phyloP scores from a whole-genome alignment of 1,284 basidiomycete genomes.

The Rhodofomes roseus region DNA sequence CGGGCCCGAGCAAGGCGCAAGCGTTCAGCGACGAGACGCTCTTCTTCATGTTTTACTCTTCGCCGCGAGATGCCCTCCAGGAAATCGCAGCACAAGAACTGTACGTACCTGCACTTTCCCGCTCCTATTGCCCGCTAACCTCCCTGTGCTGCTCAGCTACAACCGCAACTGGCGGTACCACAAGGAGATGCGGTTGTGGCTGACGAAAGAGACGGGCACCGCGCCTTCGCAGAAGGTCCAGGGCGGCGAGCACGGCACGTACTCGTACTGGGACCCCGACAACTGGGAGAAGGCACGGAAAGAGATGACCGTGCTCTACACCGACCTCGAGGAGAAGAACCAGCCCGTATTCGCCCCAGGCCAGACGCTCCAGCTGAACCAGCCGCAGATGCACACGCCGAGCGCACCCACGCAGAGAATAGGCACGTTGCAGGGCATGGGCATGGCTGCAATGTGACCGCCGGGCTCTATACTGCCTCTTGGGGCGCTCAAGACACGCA shows the following conservation, averaged over 20 bases:
- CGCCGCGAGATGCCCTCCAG: conserved; percentile 89
- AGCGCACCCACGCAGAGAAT: conserved; percentile 25
- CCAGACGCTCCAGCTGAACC: conserved; percentile 46
- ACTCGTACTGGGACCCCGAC: conserved; percentile 91
- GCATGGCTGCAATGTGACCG: conserved; percentile 33
- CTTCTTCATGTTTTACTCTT: conserved; percentile 98
- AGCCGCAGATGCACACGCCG: conserved; percentile 33
- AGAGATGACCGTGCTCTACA: conserved; percentile 84
- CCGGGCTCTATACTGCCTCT: neutral
- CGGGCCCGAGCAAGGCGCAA: conserved; percentile 82
- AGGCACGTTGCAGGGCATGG: conserved; percentile 31
- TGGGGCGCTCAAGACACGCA: neutral
- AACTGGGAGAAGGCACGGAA: conserved; percentile 85
- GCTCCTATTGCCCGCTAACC: neutral
- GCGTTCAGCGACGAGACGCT: conserved; percentile 96
- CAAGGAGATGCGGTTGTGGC: conserved; percentile 93
- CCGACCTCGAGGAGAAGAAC: conserved; percentile 84
- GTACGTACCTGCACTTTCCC: conserved; percentile 46
- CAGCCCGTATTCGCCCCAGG: conserved; percentile 57
- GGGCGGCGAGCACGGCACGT: conserved; percentile 87
- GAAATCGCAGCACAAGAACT: conserved; percentile 95
- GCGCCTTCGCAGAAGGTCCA: conserved; percentile 82
- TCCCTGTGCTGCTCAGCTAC: conserved; percentile 50
- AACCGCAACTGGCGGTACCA: conserved; percentile 98
- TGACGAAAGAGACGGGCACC: conserved; percentile 89